A percentile compares a stretch with the other conserved stretches of the same genome.
These are phyloP conservation scores for Ilyonectria mors-panacis DNA, from an alignment of 2,329 filamentous ascomycete species.

Conservation along the genomic window DNA sequence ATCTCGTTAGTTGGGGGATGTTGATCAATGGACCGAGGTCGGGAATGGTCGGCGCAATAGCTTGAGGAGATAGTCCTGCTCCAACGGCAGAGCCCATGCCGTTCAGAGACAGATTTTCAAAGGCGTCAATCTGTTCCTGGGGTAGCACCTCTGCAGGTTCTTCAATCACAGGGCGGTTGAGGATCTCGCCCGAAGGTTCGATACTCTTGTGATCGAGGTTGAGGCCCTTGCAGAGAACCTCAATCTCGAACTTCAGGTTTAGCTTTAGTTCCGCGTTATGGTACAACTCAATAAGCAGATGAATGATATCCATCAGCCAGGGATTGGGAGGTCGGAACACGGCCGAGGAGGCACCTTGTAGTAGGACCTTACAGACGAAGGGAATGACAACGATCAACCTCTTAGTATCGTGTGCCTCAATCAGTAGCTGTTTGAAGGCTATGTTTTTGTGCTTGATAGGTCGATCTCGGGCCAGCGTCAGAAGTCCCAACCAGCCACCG, in stretches of 20 bases:
- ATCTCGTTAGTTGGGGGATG: constrained; percentile 85
- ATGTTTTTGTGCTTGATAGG: constrained; percentile 98
- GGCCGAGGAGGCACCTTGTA: constrained; percentile 86
- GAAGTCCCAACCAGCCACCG: constrained; percentile 90
- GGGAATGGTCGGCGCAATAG: constrained; percentile 85
- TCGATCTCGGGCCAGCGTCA: constrained; percentile 94
- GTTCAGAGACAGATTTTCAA: constrained; percentile 86
- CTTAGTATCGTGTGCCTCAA: constrained; percentile 95
- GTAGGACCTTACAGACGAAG: constrained; percentile 96
- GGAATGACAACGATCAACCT: constrained; percentile 93
- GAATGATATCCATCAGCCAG: constrained; percentile 97
- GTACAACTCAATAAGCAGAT: constrained; percentile 92
- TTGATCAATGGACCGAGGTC: constrained; percentile 85
- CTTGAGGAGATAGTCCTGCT: constrained; percentile 82
- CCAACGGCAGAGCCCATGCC: constrained; percentile 78
- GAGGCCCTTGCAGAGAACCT: constrained; percentile 94
- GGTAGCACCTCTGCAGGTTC: constrained; percentile 72
- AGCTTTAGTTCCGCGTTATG: constrained; percentile 94
- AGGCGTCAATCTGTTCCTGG: constrained; percentile 81
- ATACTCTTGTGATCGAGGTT: constrained; percentile 94
- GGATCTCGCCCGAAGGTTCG: constrained; percentile 87
- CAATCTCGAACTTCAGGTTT: constrained; percentile 98
- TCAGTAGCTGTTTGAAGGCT: constrained; percentile 94
- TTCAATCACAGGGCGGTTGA: constrained; percentile 79
- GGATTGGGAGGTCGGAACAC: constrained; percentile 96